Conservation (phyloP, 345 rosid species). For the Microthlaspi erraticum region DNA sequence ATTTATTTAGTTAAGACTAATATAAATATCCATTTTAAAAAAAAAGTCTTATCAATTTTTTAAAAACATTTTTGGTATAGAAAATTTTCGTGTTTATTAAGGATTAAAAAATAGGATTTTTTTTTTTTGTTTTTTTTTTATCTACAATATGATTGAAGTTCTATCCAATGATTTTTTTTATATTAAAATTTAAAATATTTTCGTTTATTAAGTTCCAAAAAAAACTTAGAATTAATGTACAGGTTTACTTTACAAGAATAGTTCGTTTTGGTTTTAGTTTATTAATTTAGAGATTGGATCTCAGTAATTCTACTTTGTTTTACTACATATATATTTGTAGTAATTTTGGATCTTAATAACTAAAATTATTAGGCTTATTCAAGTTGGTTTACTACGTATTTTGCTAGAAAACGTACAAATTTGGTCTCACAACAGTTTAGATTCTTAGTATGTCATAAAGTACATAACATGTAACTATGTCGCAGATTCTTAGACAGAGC, state of each 20-base stretch:
- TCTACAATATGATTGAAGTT: background rate
- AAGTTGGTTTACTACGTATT: background rate
- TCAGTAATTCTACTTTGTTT: too few relatives aligned
- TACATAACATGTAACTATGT: slow-evolving; percentile 3
- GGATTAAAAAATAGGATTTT: too few relatives aligned
- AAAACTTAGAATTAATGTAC: background rate
- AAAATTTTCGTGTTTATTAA: background rate
- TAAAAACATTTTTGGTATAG: background rate
- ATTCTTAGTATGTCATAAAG: background rate
- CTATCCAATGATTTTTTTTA: background rate
- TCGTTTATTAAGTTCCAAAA: background rate
- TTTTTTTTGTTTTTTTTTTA: too few relatives aligned
- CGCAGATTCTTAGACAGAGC: slow-evolving; percentile 66
- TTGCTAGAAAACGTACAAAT: background rate
- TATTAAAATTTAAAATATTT: background rate
- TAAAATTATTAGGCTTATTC: background rate
- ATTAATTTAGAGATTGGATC: too few relatives aligned
- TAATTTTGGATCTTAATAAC: too few relatives aligned
- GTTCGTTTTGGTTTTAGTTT: background rate
- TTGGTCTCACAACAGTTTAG: background rate
- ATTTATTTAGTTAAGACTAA: background rate
- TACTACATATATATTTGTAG: too few relatives aligned
- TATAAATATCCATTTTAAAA: too few relatives aligned
- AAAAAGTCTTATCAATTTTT: too few relatives aligned
- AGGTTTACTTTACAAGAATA: background rate